Base-by-base conservation (phyloP, 1,284 basidiomycete genomes). In the Pseudozyma hubeiensis region DNA sequence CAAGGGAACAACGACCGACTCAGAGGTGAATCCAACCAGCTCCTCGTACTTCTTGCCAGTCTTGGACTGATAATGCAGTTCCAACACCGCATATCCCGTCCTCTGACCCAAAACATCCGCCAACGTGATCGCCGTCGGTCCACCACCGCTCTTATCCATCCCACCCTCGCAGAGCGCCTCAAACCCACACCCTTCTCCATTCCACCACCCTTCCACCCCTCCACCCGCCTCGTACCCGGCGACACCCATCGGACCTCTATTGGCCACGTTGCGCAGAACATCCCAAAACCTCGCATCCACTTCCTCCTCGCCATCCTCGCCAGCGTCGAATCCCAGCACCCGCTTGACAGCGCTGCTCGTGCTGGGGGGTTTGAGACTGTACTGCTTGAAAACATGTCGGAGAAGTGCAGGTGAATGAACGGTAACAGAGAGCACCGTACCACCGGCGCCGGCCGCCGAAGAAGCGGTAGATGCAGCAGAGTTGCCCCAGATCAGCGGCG, bases 221-320 rank as follows among this genome's bases (percentile, higher is more conserved):
- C 68, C 68, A 4, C 77, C 66, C 17, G 43, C 58, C 24, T 68
- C 70, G 49, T 70, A 74, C 1, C 31, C 49, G 0, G 65, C 33
- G 2, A 77, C 43, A 6, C 76, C 75, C 35, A 78, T 48, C 29
- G 77, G 71, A 4, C 79, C 79, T 29, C 79, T 65, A 16, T 39
- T 45, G 0, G 67, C 49, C 3, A 70, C 64, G 34, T 71, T 78
- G 41, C 73, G 62, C 11, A 81, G 49, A 1, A 81, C 56, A 31
- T 71, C 68, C 78, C 78, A 79, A 53, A 79, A 81, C 16, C 78
- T 61, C 9, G 61, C 53, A 47, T 79, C 75, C 16, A 60, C 59
- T n/a, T 56, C 60, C 11, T 72, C 61, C 10, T 17, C 31, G 19
- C 35, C 61, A 13, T 49, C 57, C n/a, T 46, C 56, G 35, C 31